Evolutionary conservation across 371 early-diverging fungal genomes (phyloP), one percentile per base, ranked within the genome.

Genomic region (Chytridiales sp.): DNA sequence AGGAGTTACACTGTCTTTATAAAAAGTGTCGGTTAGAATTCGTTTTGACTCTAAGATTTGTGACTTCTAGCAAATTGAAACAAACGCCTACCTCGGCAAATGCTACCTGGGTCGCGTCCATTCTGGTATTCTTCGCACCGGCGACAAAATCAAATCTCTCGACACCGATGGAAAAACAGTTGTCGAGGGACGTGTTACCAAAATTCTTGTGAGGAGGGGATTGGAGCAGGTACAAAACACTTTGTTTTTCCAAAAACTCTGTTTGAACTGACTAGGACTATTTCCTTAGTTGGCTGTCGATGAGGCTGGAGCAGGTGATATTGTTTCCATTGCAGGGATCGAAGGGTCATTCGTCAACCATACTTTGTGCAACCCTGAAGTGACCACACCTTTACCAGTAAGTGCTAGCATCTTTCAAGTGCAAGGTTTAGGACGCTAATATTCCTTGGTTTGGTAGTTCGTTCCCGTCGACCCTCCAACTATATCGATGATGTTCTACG

Each of bases 251-350:
- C 38, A 15, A 0, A 15, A n/a, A 0, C 15, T 31, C 19, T 59
- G 15, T 1, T 39, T 11, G 19, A 8, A 47, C 19, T 50, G n/a
- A n/a, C 26, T 50, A 6, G 9, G 8, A 21, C 6, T 44, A 9
- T 11, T 44, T 44, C 44, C 24, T 15, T 31, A 44, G 72, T 69
- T 83, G 32, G 73, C 85, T 47, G 83, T 87, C 31, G 81, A 77
- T 11, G 77, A 77, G 56, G 91, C 89, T n/a, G 87, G 82, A 35
- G 91, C 91, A n/a, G 91, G 91, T 29, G 91, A 90, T 57, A 84
- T 90, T 69, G 83, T 90, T 5, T 79, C 86, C 3, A 56, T 90
- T 24, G 83, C 88, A 34, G 91, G 91, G 24, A 62, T 90, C 42
- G 77, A 83, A 19, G 79, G 76, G 11, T 82, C 87, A 3, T 77